These are phyloP conservation scores for Marasmius fiardii DNA, from an alignment of 1,284 basidiomycete genomes.

Conservation along the genomic window DNA sequence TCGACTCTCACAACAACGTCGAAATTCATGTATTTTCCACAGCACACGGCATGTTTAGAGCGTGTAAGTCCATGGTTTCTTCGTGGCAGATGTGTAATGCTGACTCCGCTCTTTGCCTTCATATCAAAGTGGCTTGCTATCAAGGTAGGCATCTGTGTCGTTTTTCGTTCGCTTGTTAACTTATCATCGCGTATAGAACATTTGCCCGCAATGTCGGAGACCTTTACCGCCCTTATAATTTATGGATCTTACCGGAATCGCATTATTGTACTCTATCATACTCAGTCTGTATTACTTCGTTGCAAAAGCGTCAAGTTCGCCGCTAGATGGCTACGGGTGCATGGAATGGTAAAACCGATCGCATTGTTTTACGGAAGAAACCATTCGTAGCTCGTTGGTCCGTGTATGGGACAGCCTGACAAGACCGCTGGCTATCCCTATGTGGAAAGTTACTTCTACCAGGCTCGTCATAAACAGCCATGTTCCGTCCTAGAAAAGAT, in stretches of 20 bases:
- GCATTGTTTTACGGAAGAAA: too few relatives aligned
- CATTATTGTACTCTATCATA: background rate
- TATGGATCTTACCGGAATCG: background rate
- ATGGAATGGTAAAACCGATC: too few relatives aligned
- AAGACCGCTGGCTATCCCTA: too few relatives aligned
- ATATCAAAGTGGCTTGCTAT: slow-evolving; percentile 76
- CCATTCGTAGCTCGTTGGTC: too few relatives aligned
- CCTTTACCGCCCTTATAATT: slow-evolving; percentile 71
- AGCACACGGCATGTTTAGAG: slow-evolving; percentile 86
- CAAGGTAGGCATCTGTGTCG: slow-evolving; percentile 51
- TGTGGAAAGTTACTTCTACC: too few relatives aligned
- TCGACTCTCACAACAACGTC: background rate
- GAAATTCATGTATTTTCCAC: slow-evolving; percentile 7
- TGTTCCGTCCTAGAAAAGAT: too few relatives aligned
- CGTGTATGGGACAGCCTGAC: too few relatives aligned
- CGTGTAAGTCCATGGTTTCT: slow-evolving; percentile 36
- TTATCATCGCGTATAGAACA: slow-evolving; percentile 49
- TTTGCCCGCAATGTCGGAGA: slow-evolving; percentile 85
- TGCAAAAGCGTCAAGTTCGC: too few relatives aligned
- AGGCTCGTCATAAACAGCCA: too few relatives aligned
- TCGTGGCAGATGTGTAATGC: background rate
- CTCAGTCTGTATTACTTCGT: background rate
- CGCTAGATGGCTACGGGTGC: too few relatives aligned
- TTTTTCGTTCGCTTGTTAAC: slow-evolving; percentile 1
- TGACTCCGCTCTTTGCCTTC: slow-evolving; percentile 4